A percentile compares a stretch with the other conserved stretches of the same genome.
Evolutionary conservation across 352 stramenopile species (phyloP).

Genomic region (Pythium plurisporium): DNA sequence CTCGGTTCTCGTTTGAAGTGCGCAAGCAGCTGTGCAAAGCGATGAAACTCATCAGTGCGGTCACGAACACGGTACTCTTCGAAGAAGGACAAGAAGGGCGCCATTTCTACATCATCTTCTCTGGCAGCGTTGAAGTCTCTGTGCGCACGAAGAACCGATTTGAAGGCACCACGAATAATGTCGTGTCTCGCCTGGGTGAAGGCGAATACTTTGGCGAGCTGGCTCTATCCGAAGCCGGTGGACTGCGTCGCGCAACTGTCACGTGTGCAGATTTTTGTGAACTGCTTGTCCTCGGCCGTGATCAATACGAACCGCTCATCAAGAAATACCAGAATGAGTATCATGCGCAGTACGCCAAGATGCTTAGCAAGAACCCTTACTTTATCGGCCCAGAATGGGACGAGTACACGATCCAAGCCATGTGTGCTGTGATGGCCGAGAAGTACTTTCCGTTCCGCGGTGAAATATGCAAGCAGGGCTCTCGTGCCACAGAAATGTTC

Average conservation of each 20-base stretch:
- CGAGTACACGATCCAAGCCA: slow-evolving; percentile 75
- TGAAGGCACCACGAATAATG: slow-evolving; percentile 55
- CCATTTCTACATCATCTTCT: slow-evolving; percentile 86
- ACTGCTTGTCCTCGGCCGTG: slow-evolving; percentile 62
- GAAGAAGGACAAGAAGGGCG: slow-evolving; percentile 70
- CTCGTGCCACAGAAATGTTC: slow-evolving; percentile 64
- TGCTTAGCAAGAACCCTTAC: slow-evolving; percentile 72
- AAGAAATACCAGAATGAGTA: slow-evolving; percentile 84
- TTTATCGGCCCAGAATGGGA: slow-evolving; percentile 79
- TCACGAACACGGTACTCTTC: slow-evolving; percentile 79
- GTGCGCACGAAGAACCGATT: slow-evolving; percentile 72
- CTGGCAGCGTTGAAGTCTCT: slow-evolving; percentile 62
- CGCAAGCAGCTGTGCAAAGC: slow-evolving; percentile 82
- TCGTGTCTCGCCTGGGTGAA: slow-evolving; percentile 60
- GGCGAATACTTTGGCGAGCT: slow-evolving; percentile 80
- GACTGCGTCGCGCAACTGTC: slow-evolving; percentile 67
- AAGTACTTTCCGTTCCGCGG: slow-evolving; percentile 69
- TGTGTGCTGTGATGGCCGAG: slow-evolving; percentile 83
- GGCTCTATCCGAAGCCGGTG: slow-evolving; percentile 59
- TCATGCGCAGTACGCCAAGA: slow-evolving; percentile 71
- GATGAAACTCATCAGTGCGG: slow-evolving; percentile 69
- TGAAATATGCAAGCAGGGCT: slow-evolving; percentile 82
- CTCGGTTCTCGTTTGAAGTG: slow-evolving; percentile 81
- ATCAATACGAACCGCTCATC: slow-evolving; percentile 82
- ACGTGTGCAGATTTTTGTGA: slow-evolving; percentile 70